Evolutionary conservation across 768 basidiomycete genomes (phyloP).

Genomic region (Hirschioporus abietinus): DNA sequence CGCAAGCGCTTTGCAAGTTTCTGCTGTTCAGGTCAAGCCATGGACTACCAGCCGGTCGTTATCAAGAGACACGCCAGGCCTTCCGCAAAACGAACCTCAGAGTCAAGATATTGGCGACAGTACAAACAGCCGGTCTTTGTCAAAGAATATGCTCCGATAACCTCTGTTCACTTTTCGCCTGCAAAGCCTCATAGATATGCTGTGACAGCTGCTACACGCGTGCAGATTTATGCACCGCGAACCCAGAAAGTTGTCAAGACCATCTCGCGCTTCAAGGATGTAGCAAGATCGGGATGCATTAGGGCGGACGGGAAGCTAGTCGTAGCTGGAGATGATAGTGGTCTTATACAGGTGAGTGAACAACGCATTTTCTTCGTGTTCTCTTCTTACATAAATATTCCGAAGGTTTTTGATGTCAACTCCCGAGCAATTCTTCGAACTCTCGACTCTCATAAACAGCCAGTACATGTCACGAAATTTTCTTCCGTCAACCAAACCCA

Average conservation of each 20-base stretch:
- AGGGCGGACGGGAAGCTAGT: conserved; percentile 92
- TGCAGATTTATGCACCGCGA: conserved; percentile 93
- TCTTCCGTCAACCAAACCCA: conserved; percentile 77
- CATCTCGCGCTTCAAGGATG: conserved; percentile 94
- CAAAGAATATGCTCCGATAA: conserved; percentile 95
- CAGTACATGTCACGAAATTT: conserved; percentile 93
- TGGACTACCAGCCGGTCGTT: conserved; percentile 81
- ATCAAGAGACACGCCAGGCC: conserved; percentile 55
- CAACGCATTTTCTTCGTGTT: neutral
- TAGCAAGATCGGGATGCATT: conserved; percentile 84
- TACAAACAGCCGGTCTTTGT: conserved; percentile 90
- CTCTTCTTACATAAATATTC: conserved; percentile 5
- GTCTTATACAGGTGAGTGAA: conserved; percentile 62
- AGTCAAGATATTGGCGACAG: conserved; percentile 82
- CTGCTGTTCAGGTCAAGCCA: conserved; percentile 24
- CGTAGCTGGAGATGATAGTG: conserved; percentile 92
- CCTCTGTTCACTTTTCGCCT: conserved; percentile 87
- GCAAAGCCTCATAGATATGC: conserved; percentile 90
- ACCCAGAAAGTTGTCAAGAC: conserved; percentile 97
- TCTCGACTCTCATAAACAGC: conserved; percentile 90
- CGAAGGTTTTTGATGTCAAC: conserved; percentile 85
- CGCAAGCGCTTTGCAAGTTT: conserved; percentile 15
- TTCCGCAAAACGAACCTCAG: conserved; percentile 55
- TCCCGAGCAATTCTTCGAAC: conserved; percentile 91
- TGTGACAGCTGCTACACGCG: conserved; percentile 88